Evolutionary conservation across 1,284 basidiomycete genomes (phyloP).

Genomic region (Heliocybe sulcata): DNA sequence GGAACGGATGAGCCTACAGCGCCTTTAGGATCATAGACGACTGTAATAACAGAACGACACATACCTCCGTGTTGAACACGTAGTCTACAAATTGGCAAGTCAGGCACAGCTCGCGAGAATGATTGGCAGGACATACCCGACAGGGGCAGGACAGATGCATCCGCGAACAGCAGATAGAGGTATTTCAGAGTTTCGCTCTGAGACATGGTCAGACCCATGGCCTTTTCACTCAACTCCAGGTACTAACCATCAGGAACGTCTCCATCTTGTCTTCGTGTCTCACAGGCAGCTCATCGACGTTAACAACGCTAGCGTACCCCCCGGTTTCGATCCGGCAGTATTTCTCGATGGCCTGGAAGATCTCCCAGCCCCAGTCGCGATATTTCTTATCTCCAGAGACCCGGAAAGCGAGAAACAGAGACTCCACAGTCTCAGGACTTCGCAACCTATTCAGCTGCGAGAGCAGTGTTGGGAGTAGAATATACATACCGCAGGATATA

Average conservation of each 20-base stretch:
- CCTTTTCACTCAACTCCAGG: not conserved
- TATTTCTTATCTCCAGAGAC: conserved; percentile 81
- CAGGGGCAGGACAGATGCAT: conserved; percentile 65
- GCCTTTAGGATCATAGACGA: not conserved
- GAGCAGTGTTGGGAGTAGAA: conserved; percentile 2
- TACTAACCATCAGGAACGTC: conserved; percentile 81
- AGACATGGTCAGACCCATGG: conserved; percentile 4
- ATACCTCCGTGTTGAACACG: conserved; percentile 92
- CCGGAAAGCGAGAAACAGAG: conserved; percentile 83
- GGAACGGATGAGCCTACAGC: conserved; percentile 57
- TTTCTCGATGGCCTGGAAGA: conserved; percentile 86
- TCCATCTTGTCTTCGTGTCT: conserved; percentile 87
- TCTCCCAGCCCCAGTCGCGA: conserved; percentile 82
- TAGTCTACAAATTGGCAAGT: conserved; percentile 43
- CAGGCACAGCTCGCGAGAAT: not conserved
- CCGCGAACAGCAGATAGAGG: conserved; percentile 84
- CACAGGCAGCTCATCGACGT: conserved; percentile 73
- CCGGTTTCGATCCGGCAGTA: conserved; percentile 72
- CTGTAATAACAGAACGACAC: conserved; percentile 9
- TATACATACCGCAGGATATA: conserved; percentile 72
- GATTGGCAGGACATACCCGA: conserved; percentile 30
- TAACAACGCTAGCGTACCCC: conserved; percentile 80
- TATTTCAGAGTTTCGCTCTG: conserved; percentile 94
- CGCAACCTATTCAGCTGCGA: not conserved
- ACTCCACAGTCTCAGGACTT: conserved; percentile 93